These are phyloP conservation scores for Trichoderma citrinoviride DNA, from an alignment of 2,329 filamentous ascomycete species.

Conservation along the genomic window DNA sequence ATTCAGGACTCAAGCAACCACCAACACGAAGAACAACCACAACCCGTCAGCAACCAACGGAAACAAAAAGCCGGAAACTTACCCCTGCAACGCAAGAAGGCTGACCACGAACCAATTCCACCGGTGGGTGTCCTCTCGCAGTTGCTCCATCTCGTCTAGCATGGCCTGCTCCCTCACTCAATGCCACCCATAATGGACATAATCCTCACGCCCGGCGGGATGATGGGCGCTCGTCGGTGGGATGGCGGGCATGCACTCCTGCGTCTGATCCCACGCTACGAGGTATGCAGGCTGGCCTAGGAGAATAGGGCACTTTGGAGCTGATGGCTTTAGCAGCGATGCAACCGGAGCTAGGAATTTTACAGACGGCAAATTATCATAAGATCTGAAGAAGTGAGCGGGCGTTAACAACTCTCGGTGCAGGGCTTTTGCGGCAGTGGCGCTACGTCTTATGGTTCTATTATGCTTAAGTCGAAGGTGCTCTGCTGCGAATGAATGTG, in stretches of 20 bases:
- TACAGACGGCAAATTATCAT: too few species aligned
- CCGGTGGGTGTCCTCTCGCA: not conserved
- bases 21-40: too few species aligned
- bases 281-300: not conserved
- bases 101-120: not conserved
- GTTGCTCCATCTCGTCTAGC: conserved; percentile 3
- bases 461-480: conserved; percentile 1
- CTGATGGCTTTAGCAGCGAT: not conserved
- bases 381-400: too few species aligned
- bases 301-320: not conserved
- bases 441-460: not conserved
- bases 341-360: too few species aligned
- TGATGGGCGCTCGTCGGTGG: not conserved
- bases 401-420: too few species aligned
- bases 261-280: not conserved
- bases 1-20: too few species aligned
- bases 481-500: not conserved
- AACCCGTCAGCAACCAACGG: too few species aligned
- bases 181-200: not conserved
- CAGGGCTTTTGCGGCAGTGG: not conserved
- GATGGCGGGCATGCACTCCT: not conserved
- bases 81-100: not conserved
- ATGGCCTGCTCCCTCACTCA: not conserved
- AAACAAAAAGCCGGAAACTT: not conserved
- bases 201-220: not conserved